A percentile compares a stretch with the other conserved stretches of the same genome.
These are phyloP conservation scores for Chrysoporthe puriensis DNA, from an alignment of 2,329 filamentous ascomycete genomes.

Conservation along the genomic window DNA sequence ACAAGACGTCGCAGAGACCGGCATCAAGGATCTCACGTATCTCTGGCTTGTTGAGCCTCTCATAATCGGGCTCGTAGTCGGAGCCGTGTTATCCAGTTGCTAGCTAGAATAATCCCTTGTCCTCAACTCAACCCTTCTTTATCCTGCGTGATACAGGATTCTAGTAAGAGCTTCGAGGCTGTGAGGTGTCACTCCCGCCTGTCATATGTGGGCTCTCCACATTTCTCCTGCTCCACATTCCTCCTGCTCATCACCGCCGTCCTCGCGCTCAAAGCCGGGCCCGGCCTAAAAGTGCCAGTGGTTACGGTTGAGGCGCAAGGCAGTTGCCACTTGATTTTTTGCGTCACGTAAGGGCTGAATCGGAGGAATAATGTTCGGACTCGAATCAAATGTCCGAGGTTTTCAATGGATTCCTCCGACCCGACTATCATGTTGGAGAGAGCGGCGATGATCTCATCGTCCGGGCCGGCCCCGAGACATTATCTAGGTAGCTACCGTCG, in stretches of 20 bases:
- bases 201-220: background rate
- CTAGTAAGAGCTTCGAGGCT: background rate
- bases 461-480: background rate
- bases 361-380: conserved; percentile 3
- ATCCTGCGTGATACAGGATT: too few relatives aligned
- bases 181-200: background rate
- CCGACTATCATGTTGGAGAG: background rate
- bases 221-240: background rate
- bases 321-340: background rate
- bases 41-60: too few relatives aligned
- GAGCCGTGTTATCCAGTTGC: too few relatives aligned
- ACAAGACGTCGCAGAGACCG: too few relatives aligned
- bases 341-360: background rate
- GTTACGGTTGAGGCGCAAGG: too few relatives aligned
- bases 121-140: too few relatives aligned
- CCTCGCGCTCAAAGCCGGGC: background rate
- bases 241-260: background rate
- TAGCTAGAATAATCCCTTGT: too few relatives aligned
- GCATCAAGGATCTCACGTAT: too few relatives aligned
- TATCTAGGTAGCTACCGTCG: background rate
- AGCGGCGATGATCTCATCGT: conserved; percentile 8
- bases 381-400: background rate
- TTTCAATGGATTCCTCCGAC: background rate
- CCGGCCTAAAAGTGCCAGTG: too few relatives aligned
- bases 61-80: too few relatives aligned